phyloP scores from a whole-genome alignment of 768 basidiomycete species.

The Sutorius australiensis region DNA sequence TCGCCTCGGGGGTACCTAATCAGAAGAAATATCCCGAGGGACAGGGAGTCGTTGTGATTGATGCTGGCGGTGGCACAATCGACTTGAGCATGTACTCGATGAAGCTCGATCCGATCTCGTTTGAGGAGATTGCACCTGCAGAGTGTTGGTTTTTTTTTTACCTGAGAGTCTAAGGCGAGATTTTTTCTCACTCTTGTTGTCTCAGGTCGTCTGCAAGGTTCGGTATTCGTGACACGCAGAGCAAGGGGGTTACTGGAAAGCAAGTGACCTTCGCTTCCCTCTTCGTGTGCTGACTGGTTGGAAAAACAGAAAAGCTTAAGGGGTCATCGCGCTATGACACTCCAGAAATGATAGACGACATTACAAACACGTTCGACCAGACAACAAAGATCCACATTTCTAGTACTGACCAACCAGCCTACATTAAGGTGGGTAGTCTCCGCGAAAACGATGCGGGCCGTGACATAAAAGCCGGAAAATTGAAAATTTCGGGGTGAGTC shows the following conservation, averaged over 20 bases:
- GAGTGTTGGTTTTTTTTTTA: conserved; percentile 18
- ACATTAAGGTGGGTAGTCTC: background rate
- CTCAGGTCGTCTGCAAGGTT: conserved; percentile 41
- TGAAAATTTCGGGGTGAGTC: conserved; percentile 8
- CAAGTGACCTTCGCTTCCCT: conserved; percentile 7
- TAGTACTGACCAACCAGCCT: background rate
- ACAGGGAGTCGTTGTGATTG: conserved; percentile 38
- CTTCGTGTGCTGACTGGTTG: background rate
- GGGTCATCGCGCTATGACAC: background rate
- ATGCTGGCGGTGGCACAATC: conserved; percentile 39
- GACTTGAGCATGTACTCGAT: conserved; percentile 36
- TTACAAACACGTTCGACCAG: conserved; percentile 5
- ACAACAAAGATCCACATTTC: conserved; percentile 3
- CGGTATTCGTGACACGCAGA: conserved; percentile 43
- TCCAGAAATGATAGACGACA: background rate
- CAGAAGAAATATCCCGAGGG: too few species aligned
- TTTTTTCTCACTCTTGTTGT: background rate
- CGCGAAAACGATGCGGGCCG: conserved; percentile 2
- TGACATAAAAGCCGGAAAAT: conserved; percentile 2
- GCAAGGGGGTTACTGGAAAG: conserved; percentile 35
- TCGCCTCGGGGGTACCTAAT: too few species aligned
- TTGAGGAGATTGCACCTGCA: conserved; percentile 33
- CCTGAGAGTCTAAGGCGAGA: background rate
- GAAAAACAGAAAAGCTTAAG: conserved; percentile 5
- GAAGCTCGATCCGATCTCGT: conserved; percentile 13